Percentiles rank a stretch among this genome's conserved stretches.
phyloP scores from a whole-genome alignment of 1,284 basidiomycete species.

The Cryptococcus depauperatus region DNA sequence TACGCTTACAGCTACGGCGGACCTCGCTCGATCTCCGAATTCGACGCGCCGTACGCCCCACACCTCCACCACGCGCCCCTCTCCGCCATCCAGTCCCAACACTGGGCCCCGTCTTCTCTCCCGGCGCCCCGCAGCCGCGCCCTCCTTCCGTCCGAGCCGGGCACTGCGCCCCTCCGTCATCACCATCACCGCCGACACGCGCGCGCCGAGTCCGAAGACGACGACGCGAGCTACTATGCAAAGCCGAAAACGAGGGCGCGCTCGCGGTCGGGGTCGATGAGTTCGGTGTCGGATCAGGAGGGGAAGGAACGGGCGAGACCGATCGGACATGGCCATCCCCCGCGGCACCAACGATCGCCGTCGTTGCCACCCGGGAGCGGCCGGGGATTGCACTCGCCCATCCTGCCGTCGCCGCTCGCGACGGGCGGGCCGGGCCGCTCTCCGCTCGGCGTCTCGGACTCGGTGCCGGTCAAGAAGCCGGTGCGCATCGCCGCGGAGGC shows the following conservation, averaged over 20 bases:
- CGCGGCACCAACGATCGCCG: constrained; percentile 5
- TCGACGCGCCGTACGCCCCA: constrained; percentile 1
- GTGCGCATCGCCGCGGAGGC: no score
- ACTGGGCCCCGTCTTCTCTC: constrained; percentile 15
- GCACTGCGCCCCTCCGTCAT: constrained; percentile 7
- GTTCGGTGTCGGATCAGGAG: constrained; percentile 5
- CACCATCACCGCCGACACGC: constrained; percentile 10
- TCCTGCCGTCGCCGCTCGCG: constrained; percentile 13
- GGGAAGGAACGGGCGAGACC: constrained; percentile 8
- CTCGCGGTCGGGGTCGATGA: constrained; percentile 10
- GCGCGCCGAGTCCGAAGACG: constrained; percentile 4
- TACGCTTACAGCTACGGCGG: background rate
- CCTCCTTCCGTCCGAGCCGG: constrained; percentile 6
- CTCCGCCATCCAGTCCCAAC: constrained; percentile 5
- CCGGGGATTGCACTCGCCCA: constrained; percentile 9
- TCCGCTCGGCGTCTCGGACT: no score
- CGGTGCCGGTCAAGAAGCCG: no score
- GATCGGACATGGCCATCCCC: constrained; percentile 1
- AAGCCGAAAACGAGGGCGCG: constrained; percentile 6
- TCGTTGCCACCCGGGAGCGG: constrained; percentile 2
- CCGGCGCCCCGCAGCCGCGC: constrained; percentile 16
- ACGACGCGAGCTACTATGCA: constrained; percentile 17
- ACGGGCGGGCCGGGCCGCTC: no score
- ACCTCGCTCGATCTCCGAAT: constrained; percentile 2
- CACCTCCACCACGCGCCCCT: background rate